Evolutionary conservation across 345 rosid species (phyloP), one percentile per base, ranked within the genome.

Genomic region (Schrenkiella parvula): DNA sequence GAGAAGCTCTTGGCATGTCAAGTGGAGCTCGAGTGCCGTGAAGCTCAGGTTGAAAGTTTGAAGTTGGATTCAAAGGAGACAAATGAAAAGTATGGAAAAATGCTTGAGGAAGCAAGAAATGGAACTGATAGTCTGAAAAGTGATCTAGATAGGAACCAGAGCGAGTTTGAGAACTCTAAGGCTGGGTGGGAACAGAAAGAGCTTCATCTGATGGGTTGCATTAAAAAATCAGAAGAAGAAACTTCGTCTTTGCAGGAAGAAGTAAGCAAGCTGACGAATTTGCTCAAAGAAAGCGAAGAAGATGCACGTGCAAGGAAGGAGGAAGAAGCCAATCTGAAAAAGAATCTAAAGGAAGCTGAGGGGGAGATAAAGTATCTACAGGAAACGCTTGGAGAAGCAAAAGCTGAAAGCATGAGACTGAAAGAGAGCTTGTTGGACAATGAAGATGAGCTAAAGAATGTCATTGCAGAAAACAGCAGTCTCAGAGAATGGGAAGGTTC

Each of bases 161-260:
- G 80, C 21, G 86, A 86, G 56, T 61, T 77, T 10, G 47, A 78
- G 73, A 80, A 68, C 64, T 83, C 83, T 21, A 82, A 82, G 81
- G 70, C 61, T 75, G 85, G 76, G 71, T 92, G 96, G 96, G 98
- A 86, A 79, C 73, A 82, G 68, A 83, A 84, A 72, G 95, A 92
- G 51, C 75, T 78, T 75, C 80, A 85, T 58, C 70, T 89, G 73
- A 70, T 68, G 56, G 82, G 78, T 37, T 71, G 79, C 57, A 66
- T 84, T 39, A 78, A 84, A 79, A 84, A 85, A 72, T 81, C 87
- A 14, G 89, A 85, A 77, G 86, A 84, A 75, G 87, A 85, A 68
- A 83, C 80, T 19, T 72, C 84, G 8, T 77, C 82, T 50, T 61
- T 83, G 81, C 83, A 78, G 46, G 82, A 76, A 58, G 95, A 88